Base-by-base conservation (phyloP, 2,329 filamentous ascomycete species). In the Aspergillus ruber region DNA sequence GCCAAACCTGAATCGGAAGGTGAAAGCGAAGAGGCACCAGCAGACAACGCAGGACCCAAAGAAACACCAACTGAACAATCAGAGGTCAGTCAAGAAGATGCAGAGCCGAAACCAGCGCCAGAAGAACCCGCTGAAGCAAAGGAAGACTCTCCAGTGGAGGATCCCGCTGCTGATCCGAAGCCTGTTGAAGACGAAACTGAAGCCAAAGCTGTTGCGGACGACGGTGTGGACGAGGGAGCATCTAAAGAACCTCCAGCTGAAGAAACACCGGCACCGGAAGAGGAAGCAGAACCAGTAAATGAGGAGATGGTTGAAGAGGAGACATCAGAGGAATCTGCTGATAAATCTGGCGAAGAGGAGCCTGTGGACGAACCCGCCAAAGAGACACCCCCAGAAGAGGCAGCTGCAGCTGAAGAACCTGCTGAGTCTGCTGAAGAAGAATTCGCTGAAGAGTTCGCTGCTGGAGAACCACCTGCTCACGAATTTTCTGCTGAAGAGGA, bases 201-300 rank as follows among this genome's bases (percentile, higher is more conserved):
- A 43, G 4, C 23, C 4, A 27, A 21, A 43, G 7, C 25, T 17
- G 23, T 6, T 33, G 4, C 27, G 27, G 27, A 8, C 6, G 17
- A 12, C 10, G 17, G 18, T 18, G 8, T 15, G 9, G 36, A 21
- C 5, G 36, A 39, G 10, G 17, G n/a, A 3, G 42, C 57, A 9
- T 38, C 48, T 7, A 51, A 56, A 45, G 53, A 54, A 9, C 29
- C 45, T n/a, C 9, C 44, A 1, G 40, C 45, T 17, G 48, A 57
- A 44, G 49, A 52, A n/a, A 43, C 3, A 4, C 46, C 49, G 44
- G 50, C 45, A 23, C 40, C 48, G n/a, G 17, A 47, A 18, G 42
- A 42, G 18, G 45, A 50, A 45, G 40, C 23, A 7, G 40, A 42
- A n/a, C 20, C 21, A 18, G 9, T 2, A 4, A 10, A 9, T 4